Evolutionary conservation across 495 filamentous ascomycete genomes (phyloP), one percentile per base, ranked within the genome.

Genomic region (Xylaria grammica): DNA sequence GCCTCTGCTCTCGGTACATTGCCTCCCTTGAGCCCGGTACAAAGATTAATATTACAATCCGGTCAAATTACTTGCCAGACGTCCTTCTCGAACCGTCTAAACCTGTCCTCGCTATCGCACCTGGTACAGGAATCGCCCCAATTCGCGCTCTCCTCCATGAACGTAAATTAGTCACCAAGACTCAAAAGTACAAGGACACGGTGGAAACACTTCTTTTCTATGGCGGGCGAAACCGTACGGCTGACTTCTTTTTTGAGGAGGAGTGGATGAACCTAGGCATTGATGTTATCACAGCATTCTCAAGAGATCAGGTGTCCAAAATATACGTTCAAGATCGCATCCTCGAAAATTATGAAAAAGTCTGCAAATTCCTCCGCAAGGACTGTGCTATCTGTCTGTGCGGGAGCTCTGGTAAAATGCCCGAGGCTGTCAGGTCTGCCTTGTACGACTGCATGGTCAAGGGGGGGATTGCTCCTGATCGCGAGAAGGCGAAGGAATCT

Each of bases 41-140:
- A 11, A 68, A 73, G 1, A 71, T 96, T 22, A 76, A 69, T 13
- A 79, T 97, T 8, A 78, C 80, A 6, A 69, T 94, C 36, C 78
- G 76, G 22, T 26, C 36, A 0, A 54, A 61, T 9, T 55, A 67
- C 17, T 55, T 50, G 6, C 55, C 69, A 6, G 44, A 60, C 17
- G 29, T 48, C 4, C n/a, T n/a, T 9, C 40, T 62, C 4, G 5
- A 65, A 19, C 32, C 17, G 19, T 29, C 49, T 54, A 60, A 73
- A 49, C 91, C 95, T 1, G 80, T 91, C 1, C 77, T 99, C 38
- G 86, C 96, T 72, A 86, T 99, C 40, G 94, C 89, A 2, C 90
- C 95, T 0, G 95, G 95, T 11, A 99, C 95, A 0, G 95, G 95
- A 9, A 79, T 99, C 30, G 96, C 95, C 1, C 95, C 95, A 0